Base-by-base conservation (phyloP, 371 early-diverging fungal genomes). In the Rhizopus microsporus region DNA sequence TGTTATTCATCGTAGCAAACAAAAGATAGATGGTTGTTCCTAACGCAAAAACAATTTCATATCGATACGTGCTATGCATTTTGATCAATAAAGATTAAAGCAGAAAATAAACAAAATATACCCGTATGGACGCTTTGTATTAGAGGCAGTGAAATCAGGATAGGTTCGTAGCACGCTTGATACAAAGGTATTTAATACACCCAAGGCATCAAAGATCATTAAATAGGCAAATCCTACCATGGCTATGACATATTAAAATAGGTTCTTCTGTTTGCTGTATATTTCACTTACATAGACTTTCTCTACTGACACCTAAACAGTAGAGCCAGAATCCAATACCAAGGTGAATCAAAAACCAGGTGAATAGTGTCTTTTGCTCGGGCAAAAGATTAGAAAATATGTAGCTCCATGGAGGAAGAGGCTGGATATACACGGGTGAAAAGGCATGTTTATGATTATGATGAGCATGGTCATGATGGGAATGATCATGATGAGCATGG, bases 1-100 rank as follows among this genome's bases (percentile, higher is more conserved):
- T 76, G 57, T 78, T 82, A 57, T 85, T 78, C 83, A 87, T 84
- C 3, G 84, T 83, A n/a, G 75, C 80, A 63, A 85, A 87, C 40
- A 87, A 58, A 23, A 87, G 66, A 57, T 79, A 87, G 42, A 87
- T 79, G 7, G 78, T 77, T 15, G 72, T 83, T 17, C 74, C 80
- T 57, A 87, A 51, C 1, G 83, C 83, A 75, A 85, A 80, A 32
- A 87, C 69, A 47, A 85, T 70, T 54, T 85, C 85, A 49, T 75
- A 80, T 33, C 87, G 76, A 51, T 80, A 79, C 6, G 83, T 76
- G 1, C 86, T 83, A 43, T 23, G 44, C 4, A 10, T 8, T 23
- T 23, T 31, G 32, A 6, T 44, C 34, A 48, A 48, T 12, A 23
- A 23, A 23, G 23, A 23, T 23, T 23, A 23, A 23, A 10, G 34